phyloP scores from a whole-genome alignment of 169 alveolate genomes.

The Plasmodium falciparum region DNA sequence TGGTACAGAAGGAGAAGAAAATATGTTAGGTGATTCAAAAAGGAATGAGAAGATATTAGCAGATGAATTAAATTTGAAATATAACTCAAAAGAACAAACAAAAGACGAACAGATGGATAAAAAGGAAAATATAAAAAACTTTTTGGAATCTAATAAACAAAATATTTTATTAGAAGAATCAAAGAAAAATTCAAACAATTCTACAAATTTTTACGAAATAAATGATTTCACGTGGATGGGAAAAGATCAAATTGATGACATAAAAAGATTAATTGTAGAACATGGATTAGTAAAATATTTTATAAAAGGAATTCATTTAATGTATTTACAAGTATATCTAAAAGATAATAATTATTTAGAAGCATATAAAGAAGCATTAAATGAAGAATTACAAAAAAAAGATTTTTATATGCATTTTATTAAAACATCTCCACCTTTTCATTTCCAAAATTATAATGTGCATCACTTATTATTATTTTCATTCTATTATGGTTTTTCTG shows the following conservation, averaged over 20 bases:
- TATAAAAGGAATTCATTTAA: slow-evolving; percentile 54
- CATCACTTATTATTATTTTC: slow-evolving; percentile 62
- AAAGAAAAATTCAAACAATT: too few species aligned
- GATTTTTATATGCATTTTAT: slow-evolving; percentile 56
- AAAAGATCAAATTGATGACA: slow-evolving; percentile 48
- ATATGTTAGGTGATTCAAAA: not conserved
- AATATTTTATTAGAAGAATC: too few species aligned
- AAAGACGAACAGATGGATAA: not conserved
- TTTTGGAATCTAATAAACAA: too few species aligned
- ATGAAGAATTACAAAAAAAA: slow-evolving; percentile 41
- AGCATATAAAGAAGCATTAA: slow-evolving; percentile 45
- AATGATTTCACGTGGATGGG: slow-evolving; percentile 63
- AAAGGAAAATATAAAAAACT: too few species aligned
- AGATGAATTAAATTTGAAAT: not conserved
- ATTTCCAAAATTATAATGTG: slow-evolving; percentile 36
- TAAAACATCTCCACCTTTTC: slow-evolving; percentile 55
- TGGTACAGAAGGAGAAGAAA: not conserved
- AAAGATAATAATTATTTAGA: slow-evolving; percentile 40
- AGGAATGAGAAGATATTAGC: too few species aligned
- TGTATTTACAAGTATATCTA: slow-evolving; percentile 33
- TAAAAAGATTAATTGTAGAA: slow-evolving; percentile 42
- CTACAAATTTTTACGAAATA: slow-evolving; percentile 19
- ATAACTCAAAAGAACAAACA: not conserved
- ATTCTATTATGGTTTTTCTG: slow-evolving; percentile 67
- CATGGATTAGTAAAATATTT: slow-evolving; percentile 41